Evolutionary conservation across 2,329 filamentous ascomycete genomes (phyloP).

Genomic region (Botrytis tulipae): DNA sequence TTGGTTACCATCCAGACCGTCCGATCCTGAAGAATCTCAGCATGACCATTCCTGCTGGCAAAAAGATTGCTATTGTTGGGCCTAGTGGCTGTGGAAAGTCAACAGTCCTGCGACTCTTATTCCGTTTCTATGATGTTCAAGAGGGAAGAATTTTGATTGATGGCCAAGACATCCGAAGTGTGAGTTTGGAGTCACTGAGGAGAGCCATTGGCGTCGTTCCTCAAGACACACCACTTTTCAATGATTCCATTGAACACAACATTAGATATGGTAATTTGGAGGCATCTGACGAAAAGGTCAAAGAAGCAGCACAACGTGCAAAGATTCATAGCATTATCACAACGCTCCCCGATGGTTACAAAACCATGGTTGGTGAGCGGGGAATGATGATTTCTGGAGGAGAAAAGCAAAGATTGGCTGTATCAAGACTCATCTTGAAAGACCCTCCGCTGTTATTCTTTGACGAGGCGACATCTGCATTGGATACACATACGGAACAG

Average conservation of each 20-base stretch:
- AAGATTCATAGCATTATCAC: constrained; percentile 80
- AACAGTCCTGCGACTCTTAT: constrained; percentile 84
- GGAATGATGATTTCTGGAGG: constrained; percentile 96
- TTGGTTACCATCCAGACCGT: constrained; percentile 84
- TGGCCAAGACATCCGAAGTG: constrained; percentile 83
- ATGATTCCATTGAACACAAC: constrained; percentile 93
- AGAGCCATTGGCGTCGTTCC: constrained; percentile 90
- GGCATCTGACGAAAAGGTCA: constrained; percentile 69
- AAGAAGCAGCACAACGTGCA: constrained; percentile 76
- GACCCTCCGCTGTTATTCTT: constrained; percentile 91
- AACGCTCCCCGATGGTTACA: constrained; percentile 81
- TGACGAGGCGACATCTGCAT: constrained; percentile 87
- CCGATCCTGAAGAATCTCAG: constrained; percentile 83
- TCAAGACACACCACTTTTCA: constrained; percentile 95
- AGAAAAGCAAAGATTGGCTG: constrained; percentile 87
- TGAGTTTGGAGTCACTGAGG: constrained; percentile 79
- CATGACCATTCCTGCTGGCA: constrained; percentile 88
- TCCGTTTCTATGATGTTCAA: constrained; percentile 92
- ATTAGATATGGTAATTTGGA: constrained; percentile 87
- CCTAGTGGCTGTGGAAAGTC: constrained; percentile 96
- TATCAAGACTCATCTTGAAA: constrained; percentile 81
- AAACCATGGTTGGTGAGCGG: constrained; percentile 87
- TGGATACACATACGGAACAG: constrained; percentile 93
- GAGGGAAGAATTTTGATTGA: constrained; percentile 84
- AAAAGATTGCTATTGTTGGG: constrained; percentile 94